phyloP scores from a whole-genome alignment of 345 rosid genomes.

The Populus euphratica region DNA sequence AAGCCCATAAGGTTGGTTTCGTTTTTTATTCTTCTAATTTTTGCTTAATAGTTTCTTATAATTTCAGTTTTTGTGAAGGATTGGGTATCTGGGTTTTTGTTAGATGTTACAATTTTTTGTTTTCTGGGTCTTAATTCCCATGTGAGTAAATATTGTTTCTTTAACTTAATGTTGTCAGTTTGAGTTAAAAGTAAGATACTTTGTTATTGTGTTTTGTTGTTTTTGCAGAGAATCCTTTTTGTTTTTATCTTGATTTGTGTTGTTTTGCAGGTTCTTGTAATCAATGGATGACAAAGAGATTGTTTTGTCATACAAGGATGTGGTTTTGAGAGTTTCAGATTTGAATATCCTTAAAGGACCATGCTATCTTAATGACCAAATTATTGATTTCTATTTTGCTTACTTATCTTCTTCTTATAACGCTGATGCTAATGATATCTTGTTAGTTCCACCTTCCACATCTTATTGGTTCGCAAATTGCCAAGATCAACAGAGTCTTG shows the following conservation, averaged over 20 bases:
- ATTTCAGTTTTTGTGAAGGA: not conserved
- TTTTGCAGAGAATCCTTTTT: too few relatives aligned
- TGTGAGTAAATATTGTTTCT: not conserved
- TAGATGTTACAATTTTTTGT: too few relatives aligned
- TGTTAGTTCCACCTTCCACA: conserved; percentile 68
- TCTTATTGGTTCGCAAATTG: conserved; percentile 82
- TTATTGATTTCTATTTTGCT: conserved; percentile 83
- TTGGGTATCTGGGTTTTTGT: not conserved
- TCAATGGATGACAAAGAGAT: too few relatives aligned
- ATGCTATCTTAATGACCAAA: conserved; percentile 56
- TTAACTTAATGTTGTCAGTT: too few relatives aligned
- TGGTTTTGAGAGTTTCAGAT: conserved; percentile 75
- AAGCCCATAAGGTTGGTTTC: not conserved
- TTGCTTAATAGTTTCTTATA: too few relatives aligned
- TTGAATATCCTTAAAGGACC: conserved; percentile 60
- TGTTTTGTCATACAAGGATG: conserved; percentile 45
- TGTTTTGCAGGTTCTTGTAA: too few relatives aligned
- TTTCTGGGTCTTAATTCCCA: not conserved
- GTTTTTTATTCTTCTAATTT: not conserved
- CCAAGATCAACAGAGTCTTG: conserved; percentile 44
- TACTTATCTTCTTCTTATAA: conserved; percentile 48
- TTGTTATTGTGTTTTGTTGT: too few relatives aligned
- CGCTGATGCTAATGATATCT: conserved; percentile 35
- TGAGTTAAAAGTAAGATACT: too few relatives aligned
- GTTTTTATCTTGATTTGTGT: too few relatives aligned